A percentile compares a stretch with the other conserved stretches of the same genome.
phyloP scores from a whole-genome alignment of 116 monocot species.

The Posidonia oceanica region DNA sequence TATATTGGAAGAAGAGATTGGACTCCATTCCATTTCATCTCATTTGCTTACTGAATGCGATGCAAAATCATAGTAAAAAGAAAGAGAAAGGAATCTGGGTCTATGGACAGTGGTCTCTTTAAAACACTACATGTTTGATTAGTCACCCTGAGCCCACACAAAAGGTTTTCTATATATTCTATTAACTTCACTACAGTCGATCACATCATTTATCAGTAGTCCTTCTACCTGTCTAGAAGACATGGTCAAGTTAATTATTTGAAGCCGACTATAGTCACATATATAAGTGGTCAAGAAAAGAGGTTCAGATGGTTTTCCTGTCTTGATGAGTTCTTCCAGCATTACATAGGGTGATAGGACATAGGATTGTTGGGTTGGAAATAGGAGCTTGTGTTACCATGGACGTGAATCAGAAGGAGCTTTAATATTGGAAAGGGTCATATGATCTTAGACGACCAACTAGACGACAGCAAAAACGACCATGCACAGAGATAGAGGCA shows the following conservation, averaged over 20 bases:
- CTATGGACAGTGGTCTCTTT: background rate
- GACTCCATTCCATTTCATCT: background rate
- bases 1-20: background rate
- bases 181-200: background rate
- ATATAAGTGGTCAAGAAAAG: background rate
- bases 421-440: constrained; percentile 4
- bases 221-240: background rate
- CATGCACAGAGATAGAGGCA: constrained; percentile 30
- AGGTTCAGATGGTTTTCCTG: background rate
- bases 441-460: background rate
- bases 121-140: background rate
- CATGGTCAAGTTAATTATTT: background rate
- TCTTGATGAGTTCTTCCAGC: background rate
- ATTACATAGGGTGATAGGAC: background rate
- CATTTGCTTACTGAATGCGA: background rate
- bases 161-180: background rate
- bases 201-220: background rate
- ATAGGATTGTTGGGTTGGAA: background rate
- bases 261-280: background rate
- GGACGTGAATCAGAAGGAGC: background rate
- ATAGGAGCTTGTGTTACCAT: no score
- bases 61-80: background rate
- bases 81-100: background rate
- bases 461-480: constrained; percentile 28
- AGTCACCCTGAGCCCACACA: background rate